Evolutionary conservation across 2,329 filamentous ascomycete genomes (phyloP), one percentile per base, ranked within the genome.

Genomic region (Aspergillus sp.): DNA sequence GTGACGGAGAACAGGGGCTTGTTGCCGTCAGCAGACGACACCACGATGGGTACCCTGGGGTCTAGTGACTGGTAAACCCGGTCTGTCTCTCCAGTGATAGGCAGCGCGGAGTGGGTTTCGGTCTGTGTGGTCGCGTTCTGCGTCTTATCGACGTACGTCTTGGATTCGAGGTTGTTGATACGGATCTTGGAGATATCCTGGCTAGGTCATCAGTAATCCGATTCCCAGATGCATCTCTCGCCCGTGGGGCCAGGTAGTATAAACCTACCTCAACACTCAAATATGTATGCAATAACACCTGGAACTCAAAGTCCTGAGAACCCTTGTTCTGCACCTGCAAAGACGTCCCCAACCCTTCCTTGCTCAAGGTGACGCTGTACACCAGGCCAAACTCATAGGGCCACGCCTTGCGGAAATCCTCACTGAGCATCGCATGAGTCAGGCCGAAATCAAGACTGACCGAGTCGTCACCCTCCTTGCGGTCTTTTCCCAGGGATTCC

Each of bases 361-460:
- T 82, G 52, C 81, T 81, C 54, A 98, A 73, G 2, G 87, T 94
- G 49, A 98, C 88, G 60, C 86, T 94, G 75, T 98, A 98, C 47
- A 96, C 85, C 44, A 97, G 77, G 4, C 85, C 86, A 66, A 98
- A 98, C 52, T 86, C 82, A 63, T 85, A 85, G 2, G 86, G 84
- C 93, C 93, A 98, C 27, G 83, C 78, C 57, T 79, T 78, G 62
- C 79, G 81, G 55, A 79, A 78, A 39, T 83, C 78, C 0, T 83
- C 81, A 55, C 78, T 79, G 48, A 97, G 74, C 62, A 83, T 85
- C 44, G 79, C 76, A 29, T 81, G 79, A 44, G 85, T 88, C 33
- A 98, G 82, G 29, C 91, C 93, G 67, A 98, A 97, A 73, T 98
- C 93, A 50, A 98, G 83, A 77, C 94, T 96, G 55, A 97, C 83